Conservation (phyloP, 257 asterid genomes). For the Rubia yunnanensis region DNA sequence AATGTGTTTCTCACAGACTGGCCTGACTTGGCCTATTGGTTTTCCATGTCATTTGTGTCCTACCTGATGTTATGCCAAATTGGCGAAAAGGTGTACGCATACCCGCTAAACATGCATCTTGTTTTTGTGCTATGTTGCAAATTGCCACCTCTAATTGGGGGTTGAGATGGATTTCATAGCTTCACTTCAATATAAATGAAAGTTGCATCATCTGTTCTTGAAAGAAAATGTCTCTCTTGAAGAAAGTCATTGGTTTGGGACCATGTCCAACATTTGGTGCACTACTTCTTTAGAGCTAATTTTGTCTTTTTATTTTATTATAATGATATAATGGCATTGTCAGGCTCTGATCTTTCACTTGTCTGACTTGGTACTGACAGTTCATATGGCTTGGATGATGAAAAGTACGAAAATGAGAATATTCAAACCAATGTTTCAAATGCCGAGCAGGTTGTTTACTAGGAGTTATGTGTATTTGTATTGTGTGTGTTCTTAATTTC, state of each 20-base stretch:
- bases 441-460: conserved; percentile 55
- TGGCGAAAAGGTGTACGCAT: background rate
- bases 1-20: background rate
- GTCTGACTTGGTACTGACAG: conserved; percentile 27
- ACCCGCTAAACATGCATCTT: too few species aligned
- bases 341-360: conserved; percentile 2
- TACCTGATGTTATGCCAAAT: background rate
- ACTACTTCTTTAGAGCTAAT: background rate
- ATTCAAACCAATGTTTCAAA: conserved; percentile 53
- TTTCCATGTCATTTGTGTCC: background rate
- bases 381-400: conserved; percentile 69
- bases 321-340: background rate
- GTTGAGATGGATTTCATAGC: background rate
- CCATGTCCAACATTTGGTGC: background rate
- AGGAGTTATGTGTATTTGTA: conserved; percentile 15
- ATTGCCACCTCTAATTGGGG: background rate
- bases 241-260: background rate
- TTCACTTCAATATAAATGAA: background rate
- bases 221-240: background rate
- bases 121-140: too few species aligned
- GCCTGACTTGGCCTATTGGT: too few species aligned
- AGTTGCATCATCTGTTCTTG: background rate
- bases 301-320: background rate
- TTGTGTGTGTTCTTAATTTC: conserved; percentile 7
- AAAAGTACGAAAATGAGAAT: conserved; percentile 65